These are phyloP conservation scores for Candida ulmi DNA, from an alignment of 805 yeast genomes.

Conservation along the genomic window DNA sequence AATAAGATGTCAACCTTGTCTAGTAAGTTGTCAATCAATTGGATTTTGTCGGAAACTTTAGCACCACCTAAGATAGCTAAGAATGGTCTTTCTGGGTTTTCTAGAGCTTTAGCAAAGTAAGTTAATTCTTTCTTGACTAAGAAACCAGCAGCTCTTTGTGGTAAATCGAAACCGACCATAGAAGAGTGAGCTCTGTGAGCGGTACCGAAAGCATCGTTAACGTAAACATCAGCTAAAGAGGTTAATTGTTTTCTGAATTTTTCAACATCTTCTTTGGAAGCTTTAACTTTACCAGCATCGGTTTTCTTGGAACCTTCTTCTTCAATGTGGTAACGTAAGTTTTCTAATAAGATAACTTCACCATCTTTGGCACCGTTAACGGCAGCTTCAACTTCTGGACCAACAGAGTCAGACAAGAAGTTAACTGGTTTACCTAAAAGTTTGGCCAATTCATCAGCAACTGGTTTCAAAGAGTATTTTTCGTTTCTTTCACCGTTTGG, in stretches of 20 bases:
- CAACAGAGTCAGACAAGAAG: slow-evolving; percentile 90
- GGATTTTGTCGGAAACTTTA: slow-evolving; percentile 98
- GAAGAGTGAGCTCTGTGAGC: slow-evolving; percentile 99
- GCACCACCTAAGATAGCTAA: slow-evolving; percentile 99
- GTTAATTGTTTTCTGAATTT: slow-evolving; percentile 88
- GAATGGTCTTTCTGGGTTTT: slow-evolving; percentile 97
- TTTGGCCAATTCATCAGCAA: slow-evolving; percentile 80
- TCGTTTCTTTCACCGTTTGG: slow-evolving; percentile 90
- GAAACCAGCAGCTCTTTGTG: slow-evolving; percentile 98
- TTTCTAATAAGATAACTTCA: slow-evolving; percentile 85
- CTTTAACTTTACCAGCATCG: slow-evolving; percentile 91
- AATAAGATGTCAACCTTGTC: slow-evolving; percentile 93
- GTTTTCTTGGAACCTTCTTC: slow-evolving; percentile 92
- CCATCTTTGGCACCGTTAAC: slow-evolving; percentile 73
- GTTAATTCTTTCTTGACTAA: slow-evolving; percentile 94
- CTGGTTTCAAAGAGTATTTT: slow-evolving; percentile 91
- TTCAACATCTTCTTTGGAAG: slow-evolving; percentile 76
- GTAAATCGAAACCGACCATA: slow-evolving; percentile 95
- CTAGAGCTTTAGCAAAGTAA: slow-evolving; percentile 97
- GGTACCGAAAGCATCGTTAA: slow-evolving; percentile 98
- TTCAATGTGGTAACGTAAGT: slow-evolving; percentile 97
- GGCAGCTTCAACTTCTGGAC: slow-evolving; percentile 78
- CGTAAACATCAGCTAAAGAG: slow-evolving; percentile 91
- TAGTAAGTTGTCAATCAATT: slow-evolving; percentile 92
- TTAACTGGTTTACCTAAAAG: slow-evolving; percentile 69